Conservation (phyloP, 2,329 filamentous ascomycete genomes). For the Salinomyces thailandicus region DNA sequence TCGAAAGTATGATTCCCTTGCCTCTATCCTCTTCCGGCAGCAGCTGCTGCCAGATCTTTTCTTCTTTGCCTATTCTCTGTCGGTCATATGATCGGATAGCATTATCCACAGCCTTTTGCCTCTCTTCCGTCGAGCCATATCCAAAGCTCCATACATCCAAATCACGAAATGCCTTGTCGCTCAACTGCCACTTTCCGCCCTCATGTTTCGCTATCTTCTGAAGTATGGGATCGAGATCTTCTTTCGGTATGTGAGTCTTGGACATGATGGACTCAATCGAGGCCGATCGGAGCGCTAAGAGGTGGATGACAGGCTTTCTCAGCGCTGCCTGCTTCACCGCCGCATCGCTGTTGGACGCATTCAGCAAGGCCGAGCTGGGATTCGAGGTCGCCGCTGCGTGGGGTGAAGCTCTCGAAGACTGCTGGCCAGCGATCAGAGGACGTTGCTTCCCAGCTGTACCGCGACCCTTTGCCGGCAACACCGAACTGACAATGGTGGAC, state of each 20-base stretch:
- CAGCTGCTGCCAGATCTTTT: conserved; percentile 53
- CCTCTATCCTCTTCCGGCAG: conserved; percentile 50
- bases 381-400: conserved; percentile 27
- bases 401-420: conserved; percentile 30
- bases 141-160: conserved; percentile 52
- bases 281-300: conserved; percentile 44
- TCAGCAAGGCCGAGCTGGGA: conserved; percentile 27
- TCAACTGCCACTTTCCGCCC: conserved; percentile 44
- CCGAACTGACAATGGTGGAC: conserved; percentile 23
- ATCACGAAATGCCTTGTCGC: conserved; percentile 50
- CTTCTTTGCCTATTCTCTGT: conserved; percentile 47
- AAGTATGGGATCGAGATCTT: conserved; percentile 39
- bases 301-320: conserved; percentile 37
- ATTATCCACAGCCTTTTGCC: conserved; percentile 50
- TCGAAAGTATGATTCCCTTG: conserved; percentile 51
- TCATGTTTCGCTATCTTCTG: conserved; percentile 44
- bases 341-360: conserved; percentile 27
- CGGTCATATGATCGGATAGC: conserved; percentile 55
- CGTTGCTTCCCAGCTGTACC: conserved; percentile 20
- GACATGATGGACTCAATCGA: conserved; percentile 38
- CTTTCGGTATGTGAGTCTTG: conserved; percentile 38
- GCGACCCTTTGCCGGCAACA: conserved; percentile 25
- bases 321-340: conserved; percentile 32
- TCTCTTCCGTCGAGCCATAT: conserved; percentile 45
- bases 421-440: conserved; percentile 5